Evolutionary conservation across 371 early-diverging fungal species (phyloP).

Genomic region (Rhizopus arrhizus): DNA sequence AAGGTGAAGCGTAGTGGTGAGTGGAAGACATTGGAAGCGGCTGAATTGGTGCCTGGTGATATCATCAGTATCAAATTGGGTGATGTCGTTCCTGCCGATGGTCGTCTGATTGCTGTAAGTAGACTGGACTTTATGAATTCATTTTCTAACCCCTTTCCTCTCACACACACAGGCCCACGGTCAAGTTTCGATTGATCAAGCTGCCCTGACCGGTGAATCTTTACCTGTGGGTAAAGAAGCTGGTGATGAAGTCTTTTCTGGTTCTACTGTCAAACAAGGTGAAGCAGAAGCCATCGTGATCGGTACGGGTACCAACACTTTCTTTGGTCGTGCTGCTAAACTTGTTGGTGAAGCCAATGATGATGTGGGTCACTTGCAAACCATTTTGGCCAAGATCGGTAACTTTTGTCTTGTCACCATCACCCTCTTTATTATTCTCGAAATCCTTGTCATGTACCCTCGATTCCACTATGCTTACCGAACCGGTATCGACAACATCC

Average conservation of each 20-base stretch:
- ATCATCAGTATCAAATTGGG: slow-evolving; percentile 75
- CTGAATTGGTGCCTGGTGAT: slow-evolving; percentile 75
- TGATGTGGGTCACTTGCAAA: slow-evolving; percentile 89
- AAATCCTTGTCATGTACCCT: slow-evolving; percentile 83
- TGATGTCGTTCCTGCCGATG: slow-evolving; percentile 83
- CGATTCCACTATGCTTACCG: slow-evolving; percentile 73
- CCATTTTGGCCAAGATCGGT: slow-evolving; percentile 88
- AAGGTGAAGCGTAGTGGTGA: slow-evolving; percentile 67
- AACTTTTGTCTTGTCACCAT: slow-evolving; percentile 81
- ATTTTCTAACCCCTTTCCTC: too few relatives aligned
- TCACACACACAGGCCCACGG: slow-evolving; percentile 55
- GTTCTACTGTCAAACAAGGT: slow-evolving; percentile 90
- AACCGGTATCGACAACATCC: slow-evolving; percentile 72
- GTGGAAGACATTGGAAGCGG: slow-evolving; percentile 61
- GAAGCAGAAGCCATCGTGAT: slow-evolving; percentile 89
- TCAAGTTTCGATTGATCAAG: slow-evolving; percentile 70
- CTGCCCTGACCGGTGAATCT: slow-evolving; percentile 87
- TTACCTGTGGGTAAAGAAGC: slow-evolving; percentile 73
- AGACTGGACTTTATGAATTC: background rate
- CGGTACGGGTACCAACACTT: slow-evolving; percentile 85
- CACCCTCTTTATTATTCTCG: slow-evolving; percentile 72
- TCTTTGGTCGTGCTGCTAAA: slow-evolving; percentile 89
- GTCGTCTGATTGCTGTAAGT: slow-evolving; percentile 60
- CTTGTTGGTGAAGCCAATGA: slow-evolving; percentile 79
- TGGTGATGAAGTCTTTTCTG: slow-evolving; percentile 75